These are phyloP conservation scores for Suhomyces anneliseae DNA, from an alignment of 1,139 yeast species.

Conservation along the genomic window DNA sequence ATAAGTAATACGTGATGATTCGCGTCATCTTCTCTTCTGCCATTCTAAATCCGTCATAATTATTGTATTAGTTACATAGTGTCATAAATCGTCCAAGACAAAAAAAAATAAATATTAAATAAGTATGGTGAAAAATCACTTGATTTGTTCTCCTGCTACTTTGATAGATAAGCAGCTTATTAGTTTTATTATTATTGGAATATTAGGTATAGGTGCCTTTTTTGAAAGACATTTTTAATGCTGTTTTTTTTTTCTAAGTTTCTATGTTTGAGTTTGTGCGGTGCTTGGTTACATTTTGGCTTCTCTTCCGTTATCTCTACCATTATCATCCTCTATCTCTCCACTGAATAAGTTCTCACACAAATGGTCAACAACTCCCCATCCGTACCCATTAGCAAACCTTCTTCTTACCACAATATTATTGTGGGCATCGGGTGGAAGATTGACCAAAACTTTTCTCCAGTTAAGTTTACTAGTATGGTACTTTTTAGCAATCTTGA, in stretches of 20 bases:
- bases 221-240: too few species aligned
- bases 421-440: constrained; percentile 31
- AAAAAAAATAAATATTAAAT: too few species aligned
- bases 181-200: too few species aligned
- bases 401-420: constrained; percentile 28
- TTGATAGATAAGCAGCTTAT: too few species aligned
- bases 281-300: constrained; percentile 1
- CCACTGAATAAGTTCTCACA: constrained; percentile 17
- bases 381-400: constrained; percentile 31
- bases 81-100: neutral
- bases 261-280: neutral
- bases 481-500: constrained; percentile 27
- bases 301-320: neutral
- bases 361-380: constrained; percentile 31
- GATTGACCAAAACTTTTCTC: constrained; percentile 27
- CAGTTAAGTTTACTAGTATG: constrained; percentile 24
- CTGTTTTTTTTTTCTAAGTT: neutral
- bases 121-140: neutral
- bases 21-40: too few species aligned
- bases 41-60: neutral
- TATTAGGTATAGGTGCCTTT: too few species aligned
- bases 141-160: too few species aligned
- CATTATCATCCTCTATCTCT: constrained; percentile 8
- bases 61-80: neutral
- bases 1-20: too few species aligned